Conservation (phyloP, 495 filamentous ascomycete species). For the Hypoxylon perforatum region DNA sequence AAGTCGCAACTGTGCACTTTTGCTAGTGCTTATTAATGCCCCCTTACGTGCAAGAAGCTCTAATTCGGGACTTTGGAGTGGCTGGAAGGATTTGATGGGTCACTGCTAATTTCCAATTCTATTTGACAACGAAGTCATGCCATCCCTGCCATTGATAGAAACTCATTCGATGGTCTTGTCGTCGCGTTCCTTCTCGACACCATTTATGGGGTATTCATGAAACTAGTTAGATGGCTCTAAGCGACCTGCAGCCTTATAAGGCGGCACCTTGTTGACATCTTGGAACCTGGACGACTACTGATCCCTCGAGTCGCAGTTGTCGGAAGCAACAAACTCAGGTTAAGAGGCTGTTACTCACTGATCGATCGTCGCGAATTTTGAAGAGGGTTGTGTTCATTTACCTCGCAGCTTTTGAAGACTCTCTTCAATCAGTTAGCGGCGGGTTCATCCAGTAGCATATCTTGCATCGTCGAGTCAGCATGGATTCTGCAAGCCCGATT, state of each 20-base stretch:
- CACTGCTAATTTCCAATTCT: not conserved
- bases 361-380: not conserved
- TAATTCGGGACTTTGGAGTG: not conserved
- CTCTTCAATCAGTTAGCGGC: not conserved
- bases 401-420: no score
- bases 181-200: not conserved
- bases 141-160: not conserved
- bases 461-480: not conserved
- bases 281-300: not conserved
- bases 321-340: no score
- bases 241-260: constrained; percentile 11
- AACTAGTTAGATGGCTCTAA: not conserved
- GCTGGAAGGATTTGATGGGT: not conserved
- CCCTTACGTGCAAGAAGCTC: no score
- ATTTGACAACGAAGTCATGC: not conserved
- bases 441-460: not conserved
- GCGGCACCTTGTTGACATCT: not conserved
- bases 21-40: no score
- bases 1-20: no score
- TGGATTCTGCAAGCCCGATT: constrained; percentile 16
- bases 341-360: not conserved
- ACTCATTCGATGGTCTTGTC: not conserved
- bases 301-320: no score
- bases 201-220: not conserved
- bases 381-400: no score